These are phyloP conservation scores for Fusarium piperis DNA, from an alignment of 2,329 filamentous ascomycete species.

Conservation along the genomic window DNA sequence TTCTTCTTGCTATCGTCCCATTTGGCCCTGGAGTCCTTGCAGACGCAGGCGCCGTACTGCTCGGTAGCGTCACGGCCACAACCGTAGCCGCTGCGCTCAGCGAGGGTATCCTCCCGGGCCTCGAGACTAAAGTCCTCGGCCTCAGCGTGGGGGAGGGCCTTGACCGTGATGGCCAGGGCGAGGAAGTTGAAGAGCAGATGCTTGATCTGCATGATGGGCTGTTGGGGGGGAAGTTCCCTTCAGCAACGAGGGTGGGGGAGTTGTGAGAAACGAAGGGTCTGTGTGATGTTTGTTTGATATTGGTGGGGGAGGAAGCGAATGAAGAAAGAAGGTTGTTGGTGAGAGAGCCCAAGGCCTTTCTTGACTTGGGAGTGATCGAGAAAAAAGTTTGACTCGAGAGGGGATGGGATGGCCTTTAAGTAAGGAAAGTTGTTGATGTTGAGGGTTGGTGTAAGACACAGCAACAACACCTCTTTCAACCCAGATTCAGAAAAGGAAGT, in stretches of 20 bases:
- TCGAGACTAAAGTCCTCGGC: slow-evolving; percentile 23
- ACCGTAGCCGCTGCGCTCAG: slow-evolving; percentile 8
- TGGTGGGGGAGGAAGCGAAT: slow-evolving; percentile 9
- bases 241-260: neutral
- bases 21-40: neutral
- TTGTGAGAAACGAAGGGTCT: slow-evolving; percentile 9
- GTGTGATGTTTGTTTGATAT: neutral
- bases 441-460: neutral
- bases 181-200: slow-evolving; percentile 30
- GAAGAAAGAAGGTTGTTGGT: slow-evolving; percentile 14
- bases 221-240: slow-evolving; percentile 18
- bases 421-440: slow-evolving; percentile 1
- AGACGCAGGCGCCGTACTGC: slow-evolving; percentile 19
- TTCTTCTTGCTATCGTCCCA: neutral
- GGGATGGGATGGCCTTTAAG: slow-evolving; percentile 29
- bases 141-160: slow-evolving; percentile 32
- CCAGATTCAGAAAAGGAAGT: slow-evolving; percentile 26
- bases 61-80: slow-evolving; percentile 21
- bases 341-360: slow-evolving; percentile 26
- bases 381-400: neutral
- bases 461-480: neutral
- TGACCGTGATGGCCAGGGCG: slow-evolving; percentile 32
- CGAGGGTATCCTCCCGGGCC: slow-evolving; percentile 19
- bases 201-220: slow-evolving; percentile 37
- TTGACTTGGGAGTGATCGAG: slow-evolving; percentile 28